Evolutionary conservation across 805 yeast species (phyloP).

Genomic region (Lachancea sp.): DNA sequence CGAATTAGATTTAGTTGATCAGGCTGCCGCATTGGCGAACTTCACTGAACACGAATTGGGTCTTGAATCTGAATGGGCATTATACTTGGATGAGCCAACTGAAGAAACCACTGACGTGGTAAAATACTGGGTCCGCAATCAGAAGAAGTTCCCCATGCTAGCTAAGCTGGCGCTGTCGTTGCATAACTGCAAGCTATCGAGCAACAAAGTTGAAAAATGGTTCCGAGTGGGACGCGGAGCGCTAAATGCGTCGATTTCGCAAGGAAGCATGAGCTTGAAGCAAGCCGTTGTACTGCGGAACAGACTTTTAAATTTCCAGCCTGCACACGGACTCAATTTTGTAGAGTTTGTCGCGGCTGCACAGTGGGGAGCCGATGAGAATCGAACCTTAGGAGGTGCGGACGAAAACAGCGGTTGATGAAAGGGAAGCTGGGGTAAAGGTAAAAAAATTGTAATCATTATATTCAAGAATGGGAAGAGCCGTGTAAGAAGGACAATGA

Average conservation of each 20-base stretch:
- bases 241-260: slow-evolving; percentile 9
- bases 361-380: slow-evolving; percentile 12
- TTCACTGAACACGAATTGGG: slow-evolving; percentile 2
- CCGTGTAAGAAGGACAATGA: no score
- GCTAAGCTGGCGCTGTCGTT: slow-evolving; percentile 11
- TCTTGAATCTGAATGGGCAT: slow-evolving; percentile 10
- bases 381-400: not conserved
- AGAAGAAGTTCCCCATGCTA: slow-evolving; percentile 10
- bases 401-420: not conserved
- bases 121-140: slow-evolving; percentile 14
- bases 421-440: no score
- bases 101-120: slow-evolving; percentile 8
- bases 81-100: slow-evolving; percentile 12
- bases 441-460: no score
- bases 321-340: slow-evolving; percentile 7
- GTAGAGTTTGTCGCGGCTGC: slow-evolving; percentile 10
- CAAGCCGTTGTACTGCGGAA: slow-evolving; percentile 12
- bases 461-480: no score
- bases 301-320: slow-evolving; percentile 12
- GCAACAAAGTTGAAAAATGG: slow-evolving; percentile 11
- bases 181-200: slow-evolving; percentile 11
- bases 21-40: not conserved
- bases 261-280: slow-evolving; percentile 10
- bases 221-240: slow-evolving; percentile 10
- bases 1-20: not conserved